Evolutionary conservation across 495 filamentous ascomycete species (phyloP), one percentile per base, ranked within the genome.

Genomic region (Penicillium lividum): DNA sequence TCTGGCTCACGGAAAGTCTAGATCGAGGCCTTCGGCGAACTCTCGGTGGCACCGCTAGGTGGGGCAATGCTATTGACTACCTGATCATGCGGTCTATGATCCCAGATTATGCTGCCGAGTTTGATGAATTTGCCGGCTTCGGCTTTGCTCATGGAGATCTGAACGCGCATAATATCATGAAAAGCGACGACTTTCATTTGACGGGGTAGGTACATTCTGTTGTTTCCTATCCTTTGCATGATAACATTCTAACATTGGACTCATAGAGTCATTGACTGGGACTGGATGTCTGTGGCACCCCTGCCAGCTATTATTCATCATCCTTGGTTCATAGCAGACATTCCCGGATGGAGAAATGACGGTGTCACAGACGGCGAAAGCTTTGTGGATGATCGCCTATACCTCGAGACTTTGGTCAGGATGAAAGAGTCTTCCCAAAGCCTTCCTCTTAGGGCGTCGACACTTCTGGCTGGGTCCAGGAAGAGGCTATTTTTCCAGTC

Each of bases 1-100:
- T 29, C 10, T 65, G 62, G 62, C 54, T 65, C 0, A 64, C 57
- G 13, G 16, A 58, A 16, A 60, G 58, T 10, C 44, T 65, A n/a
- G 62, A 65, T 40, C 51, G 62, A 45, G 62, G 62, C 33, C 57
- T 67, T 40, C 51, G 58, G 2, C 51, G 64, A 34, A 67, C 58
- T 25, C 42, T 67, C 10, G 57, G 11, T 22, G 60, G 64, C 0
- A 63, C 51, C 38, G 58, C 64, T 43, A 49, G 60, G 47, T 59
- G 64, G 64, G 55, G 55, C 0, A 31, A 61, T 48, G 40, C 58
- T 34, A 59, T 63, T 51, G 30, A 61, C 30, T 64, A 61, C 54
- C 43, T 67, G 42, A 67, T 63, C 25, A 63, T 61, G 60, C 64
- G 57, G 18, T 61, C 64, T 51, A 61, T 67, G 58, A 63, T 63